Base-by-base conservation (phyloP, 2,329 filamentous ascomycete species). In the Verticillium klebahnii region DNA sequence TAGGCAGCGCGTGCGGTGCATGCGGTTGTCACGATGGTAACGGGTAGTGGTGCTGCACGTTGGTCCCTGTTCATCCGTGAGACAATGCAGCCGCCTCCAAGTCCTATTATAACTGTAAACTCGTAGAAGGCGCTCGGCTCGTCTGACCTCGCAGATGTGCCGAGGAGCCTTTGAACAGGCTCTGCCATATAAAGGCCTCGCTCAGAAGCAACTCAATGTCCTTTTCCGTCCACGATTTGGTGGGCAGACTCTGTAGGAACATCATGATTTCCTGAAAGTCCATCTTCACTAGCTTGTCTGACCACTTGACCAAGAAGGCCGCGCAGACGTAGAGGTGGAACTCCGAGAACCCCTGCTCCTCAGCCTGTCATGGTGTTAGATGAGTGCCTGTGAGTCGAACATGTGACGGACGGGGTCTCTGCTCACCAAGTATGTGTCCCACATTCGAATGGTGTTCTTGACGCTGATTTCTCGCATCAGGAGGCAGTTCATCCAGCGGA, bases 191-290 rank as follows among this genome's bases (percentile, higher is more conserved):
- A 70, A 95, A 99, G 3, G 95, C 95, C 78, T 99, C 95, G 72
- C 93, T 97, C 54, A 99, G 82, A 60, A 99, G 81, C 62, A 99
- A 83, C 75, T 98, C 95, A 69, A 99, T 96, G 72, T 99, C 95
- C 79, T 98, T 98, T 73, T 97, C 95, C 1, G 92, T 97, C 95
- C 95, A 99, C 60, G 89, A 85, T 68, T 90, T 52, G 7, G 96
- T 99, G 3, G 96, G 95, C 62, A 99, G 80, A 55, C 92, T 91
- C 77, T 99, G 95, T 60, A 99, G 80, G 73, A 99, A 99, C 94
- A 99, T 99, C 93, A 99, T 97, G 63, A 97, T 89, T 75, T 97
- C 94, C 79, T 98, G 85, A 67, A 98, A 98, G 74, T 99, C 95
- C 94, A 98, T 98, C 75, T 93, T 95, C 64, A 94, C 85, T 56